Evolutionary conservation across 345 rosid genomes (phyloP).

Genomic region (Gossypium ekmanianum): DNA sequence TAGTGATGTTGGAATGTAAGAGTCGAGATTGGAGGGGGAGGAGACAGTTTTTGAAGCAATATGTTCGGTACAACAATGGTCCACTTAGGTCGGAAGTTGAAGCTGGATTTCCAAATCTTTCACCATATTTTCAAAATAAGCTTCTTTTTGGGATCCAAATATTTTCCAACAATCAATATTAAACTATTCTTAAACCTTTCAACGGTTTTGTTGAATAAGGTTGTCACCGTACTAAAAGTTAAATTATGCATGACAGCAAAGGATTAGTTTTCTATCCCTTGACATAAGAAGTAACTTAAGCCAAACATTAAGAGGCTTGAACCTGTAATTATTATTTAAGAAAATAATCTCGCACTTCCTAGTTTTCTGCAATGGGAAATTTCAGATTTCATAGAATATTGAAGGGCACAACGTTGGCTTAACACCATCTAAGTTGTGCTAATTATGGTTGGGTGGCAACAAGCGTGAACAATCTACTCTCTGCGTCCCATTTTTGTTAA

Average conservation of each 20-base stretch:
- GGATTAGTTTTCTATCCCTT: background rate
- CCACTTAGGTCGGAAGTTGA: background rate
- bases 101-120: background rate
- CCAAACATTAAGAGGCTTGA: background rate
- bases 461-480: too few species aligned
- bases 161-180: too few species aligned
- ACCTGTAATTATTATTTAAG: background rate
- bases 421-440: background rate
- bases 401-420: background rate
- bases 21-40: background rate
- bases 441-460: background rate
- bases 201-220: too few species aligned
- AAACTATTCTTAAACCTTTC: too few species aligned
- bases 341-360: background rate
- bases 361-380: background rate
- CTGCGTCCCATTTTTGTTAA: too few species aligned
- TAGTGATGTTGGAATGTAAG: background rate
- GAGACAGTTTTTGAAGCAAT: background rate
- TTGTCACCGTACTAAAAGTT: background rate
- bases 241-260: background rate
- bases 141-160: too few species aligned
- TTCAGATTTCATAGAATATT: background rate
- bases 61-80: background rate
- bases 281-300: background rate
- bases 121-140: too few species aligned